These are phyloP conservation scores for Ophiosphaerella korrae DNA, from an alignment of 2,329 filamentous ascomycete genomes.

Conservation along the genomic window DNA sequence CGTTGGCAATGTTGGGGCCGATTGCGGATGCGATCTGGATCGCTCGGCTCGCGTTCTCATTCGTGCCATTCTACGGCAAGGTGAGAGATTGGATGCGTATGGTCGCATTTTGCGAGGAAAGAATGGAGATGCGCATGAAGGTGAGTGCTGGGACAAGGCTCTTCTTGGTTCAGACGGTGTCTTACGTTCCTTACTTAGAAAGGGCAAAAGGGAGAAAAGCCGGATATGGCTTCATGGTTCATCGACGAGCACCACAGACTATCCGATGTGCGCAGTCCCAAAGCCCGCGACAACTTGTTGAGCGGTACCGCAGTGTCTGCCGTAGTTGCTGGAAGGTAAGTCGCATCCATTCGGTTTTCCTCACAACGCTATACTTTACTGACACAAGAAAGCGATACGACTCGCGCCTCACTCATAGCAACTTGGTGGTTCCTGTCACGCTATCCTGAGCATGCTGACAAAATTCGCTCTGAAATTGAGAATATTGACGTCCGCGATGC, in stretches of 20 bases:
- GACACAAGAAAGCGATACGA: slow-evolving; percentile 13
- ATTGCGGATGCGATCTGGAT: slow-evolving; percentile 17
- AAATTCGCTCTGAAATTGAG: slow-evolving; percentile 11
- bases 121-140: slow-evolving; percentile 10
- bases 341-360: not conserved
- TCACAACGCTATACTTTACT: not conserved
- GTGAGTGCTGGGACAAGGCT: slow-evolving; percentile 1
- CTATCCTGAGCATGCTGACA: slow-evolving; percentile 11
- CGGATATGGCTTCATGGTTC: slow-evolving; percentile 16
- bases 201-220: not conserved
- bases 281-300: slow-evolving; percentile 3
- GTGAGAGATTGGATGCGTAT: slow-evolving; percentile 10
- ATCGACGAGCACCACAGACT: slow-evolving; percentile 13
- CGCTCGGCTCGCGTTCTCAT: slow-evolving; percentile 8
- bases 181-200: not conserved
- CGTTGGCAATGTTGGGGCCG: slow-evolving; percentile 14
- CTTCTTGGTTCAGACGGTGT: not conserved
- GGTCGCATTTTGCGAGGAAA: slow-evolving; percentile 14
- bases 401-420: slow-evolving; percentile 11
- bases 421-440: slow-evolving; percentile 14
- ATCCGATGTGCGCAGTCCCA: not conserved
- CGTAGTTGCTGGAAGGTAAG: slow-evolving; percentile 10
- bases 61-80: slow-evolving; percentile 11
- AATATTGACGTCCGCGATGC: slow-evolving; percentile 3
- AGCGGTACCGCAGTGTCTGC: slow-evolving; percentile 8